Evolutionary conservation across 768 basidiomycete species (phyloP).

Genomic region (Crassisporium funariophilum): DNA sequence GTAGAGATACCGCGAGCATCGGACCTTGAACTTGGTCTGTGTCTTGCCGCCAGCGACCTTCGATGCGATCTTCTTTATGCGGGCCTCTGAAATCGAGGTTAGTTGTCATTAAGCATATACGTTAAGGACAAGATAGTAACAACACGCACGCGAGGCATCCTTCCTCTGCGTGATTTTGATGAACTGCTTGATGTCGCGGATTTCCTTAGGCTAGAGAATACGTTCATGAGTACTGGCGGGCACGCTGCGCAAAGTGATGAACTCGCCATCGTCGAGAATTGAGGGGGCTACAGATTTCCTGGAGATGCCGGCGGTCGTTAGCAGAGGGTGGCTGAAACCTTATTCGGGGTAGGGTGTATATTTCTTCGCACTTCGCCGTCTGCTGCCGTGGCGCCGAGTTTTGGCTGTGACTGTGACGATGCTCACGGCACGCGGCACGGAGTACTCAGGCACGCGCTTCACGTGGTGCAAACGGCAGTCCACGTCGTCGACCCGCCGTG

Average conservation of each 20-base stretch:
- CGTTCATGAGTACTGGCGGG: slow-evolving; percentile 4
- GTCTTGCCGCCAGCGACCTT: slow-evolving; percentile 69
- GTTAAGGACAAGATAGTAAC: not conserved
- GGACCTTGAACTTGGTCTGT: slow-evolving; percentile 97
- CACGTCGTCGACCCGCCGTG: too few species aligned
- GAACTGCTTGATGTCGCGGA: slow-evolving; percentile 98
- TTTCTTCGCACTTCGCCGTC: too few species aligned
- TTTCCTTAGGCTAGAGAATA: slow-evolving; percentile 83
- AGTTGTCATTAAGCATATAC: slow-evolving; percentile 3
- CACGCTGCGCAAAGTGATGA: not conserved
- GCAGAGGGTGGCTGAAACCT: slow-evolving; percentile 38
- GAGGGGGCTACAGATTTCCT: slow-evolving; percentile 27
- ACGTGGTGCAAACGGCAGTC: too few species aligned
- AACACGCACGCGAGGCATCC: slow-evolving; percentile 91
- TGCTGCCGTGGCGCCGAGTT: too few species aligned
- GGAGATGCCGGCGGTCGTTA: slow-evolving; percentile 8
- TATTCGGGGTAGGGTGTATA: slow-evolving; percentile 19
- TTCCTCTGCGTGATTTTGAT: slow-evolving; percentile 96
- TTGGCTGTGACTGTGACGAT: too few species aligned
- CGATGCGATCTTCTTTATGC: slow-evolving; percentile 93
- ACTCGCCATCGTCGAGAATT: slow-evolving; percentile 45
- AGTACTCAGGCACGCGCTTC: too few species aligned
- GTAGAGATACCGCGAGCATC: slow-evolving; percentile 96
- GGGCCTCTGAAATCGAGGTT: slow-evolving; percentile 65
- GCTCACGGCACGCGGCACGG: too few species aligned